Conservation (phyloP, 192 early-diverging fungal genomes). For the Entophlyctis luteolus region DNA sequence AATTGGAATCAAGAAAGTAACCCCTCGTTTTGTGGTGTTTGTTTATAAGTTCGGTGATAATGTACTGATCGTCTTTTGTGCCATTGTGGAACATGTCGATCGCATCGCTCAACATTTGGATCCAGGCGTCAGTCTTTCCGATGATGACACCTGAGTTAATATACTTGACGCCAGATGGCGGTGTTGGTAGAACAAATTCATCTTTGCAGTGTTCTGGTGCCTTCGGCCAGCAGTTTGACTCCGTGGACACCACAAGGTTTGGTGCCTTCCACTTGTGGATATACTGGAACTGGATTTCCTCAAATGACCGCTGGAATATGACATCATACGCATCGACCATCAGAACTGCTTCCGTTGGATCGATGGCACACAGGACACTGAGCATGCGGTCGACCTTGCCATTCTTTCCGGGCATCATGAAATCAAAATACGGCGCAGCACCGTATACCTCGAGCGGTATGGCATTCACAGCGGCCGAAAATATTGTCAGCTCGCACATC, state of each 20-base stretch:
- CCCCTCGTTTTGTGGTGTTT: not conserved
- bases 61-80: not conserved
- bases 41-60: not conserved
- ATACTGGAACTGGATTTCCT: not conserved
- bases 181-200: not conserved
- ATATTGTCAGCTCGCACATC: not conserved
- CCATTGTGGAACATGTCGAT: not conserved
- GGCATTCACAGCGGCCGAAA: not conserved
- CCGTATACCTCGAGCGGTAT: constrained; percentile 5
- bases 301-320: not conserved
- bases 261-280: not conserved
- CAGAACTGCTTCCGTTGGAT: not conserved
- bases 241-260: not conserved
- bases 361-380: not conserved
- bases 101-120: not conserved
- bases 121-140: not conserved
- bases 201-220: not conserved
- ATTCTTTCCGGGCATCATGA: not conserved
- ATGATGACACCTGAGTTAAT: constrained; percentile 3
- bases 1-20: not conserved
- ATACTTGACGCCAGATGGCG: not conserved
- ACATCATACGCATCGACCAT: constrained; percentile 13
- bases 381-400: not conserved
- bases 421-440: not conserved
- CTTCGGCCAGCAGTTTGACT: constrained; percentile 1